A percentile compares a stretch with the other conserved stretches of the same genome.
Conservation (phyloP, 345 rosid genomes). For the Dipteronia dyeriana region DNA sequence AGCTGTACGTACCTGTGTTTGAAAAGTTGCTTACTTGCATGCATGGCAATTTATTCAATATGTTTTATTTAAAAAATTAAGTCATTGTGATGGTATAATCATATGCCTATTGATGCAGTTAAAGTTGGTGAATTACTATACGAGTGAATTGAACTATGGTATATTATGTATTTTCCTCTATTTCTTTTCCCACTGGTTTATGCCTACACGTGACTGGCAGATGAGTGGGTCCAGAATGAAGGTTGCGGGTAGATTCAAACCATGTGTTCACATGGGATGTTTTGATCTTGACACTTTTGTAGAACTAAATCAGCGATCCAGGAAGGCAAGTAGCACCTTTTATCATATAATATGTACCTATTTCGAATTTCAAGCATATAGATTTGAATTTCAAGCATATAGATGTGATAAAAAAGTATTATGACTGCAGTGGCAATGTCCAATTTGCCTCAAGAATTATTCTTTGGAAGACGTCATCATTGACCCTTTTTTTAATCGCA, state of each 20-base stretch:
- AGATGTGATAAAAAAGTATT: neutral
- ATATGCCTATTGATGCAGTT: neutral
- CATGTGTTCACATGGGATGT: slow-evolving; percentile 39
- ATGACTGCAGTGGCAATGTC: slow-evolving; percentile 44
- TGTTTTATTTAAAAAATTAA: neutral
- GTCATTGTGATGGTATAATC: neutral
- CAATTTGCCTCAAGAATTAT: slow-evolving; percentile 38
- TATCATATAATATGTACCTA: neutral
- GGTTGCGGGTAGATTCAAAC: slow-evolving; percentile 38
- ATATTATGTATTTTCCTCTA: slow-evolving; percentile 1
- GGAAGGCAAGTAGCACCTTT: slow-evolving; percentile 29
- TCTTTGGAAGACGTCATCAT: slow-evolving; percentile 33
- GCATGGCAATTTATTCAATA: neutral
- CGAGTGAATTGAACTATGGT: neutral
- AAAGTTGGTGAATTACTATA: neutral
- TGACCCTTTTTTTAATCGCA: slow-evolving; percentile 35
- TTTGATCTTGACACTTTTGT: slow-evolving; percentile 42
- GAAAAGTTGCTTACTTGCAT: neutral
- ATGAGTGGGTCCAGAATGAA: slow-evolving; percentile 41
- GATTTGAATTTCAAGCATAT: slow-evolving; percentile 2
- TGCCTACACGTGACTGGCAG: slow-evolving; percentile 20
- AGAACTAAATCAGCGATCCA: slow-evolving; percentile 31
- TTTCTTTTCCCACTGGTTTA: neutral
- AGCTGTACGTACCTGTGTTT: neutral
- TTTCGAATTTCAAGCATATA: neutral